A percentile compares a stretch with the other conserved stretches of the same genome.
Conservation (phyloP, 495 filamentous ascomycete genomes). For the Aspergillus sclerotioniger region DNA sequence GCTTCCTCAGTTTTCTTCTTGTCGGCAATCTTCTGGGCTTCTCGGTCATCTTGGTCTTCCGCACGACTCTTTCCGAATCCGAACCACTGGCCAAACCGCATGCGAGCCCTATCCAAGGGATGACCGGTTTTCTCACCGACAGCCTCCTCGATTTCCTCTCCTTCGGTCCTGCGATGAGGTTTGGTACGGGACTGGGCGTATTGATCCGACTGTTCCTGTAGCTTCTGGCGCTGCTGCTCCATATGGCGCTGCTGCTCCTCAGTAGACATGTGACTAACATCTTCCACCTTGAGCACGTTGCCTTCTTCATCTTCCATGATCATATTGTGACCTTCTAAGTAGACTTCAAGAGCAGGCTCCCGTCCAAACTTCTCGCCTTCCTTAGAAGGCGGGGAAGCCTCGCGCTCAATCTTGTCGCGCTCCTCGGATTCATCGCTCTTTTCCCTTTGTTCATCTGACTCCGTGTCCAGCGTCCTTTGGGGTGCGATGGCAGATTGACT, state of each 20-base stretch:
- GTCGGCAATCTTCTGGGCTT: conserved; percentile 19
- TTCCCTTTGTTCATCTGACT: conserved; percentile 17
- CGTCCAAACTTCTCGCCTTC: conserved; percentile 35
- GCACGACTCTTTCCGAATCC: conserved; percentile 36
- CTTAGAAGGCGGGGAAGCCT: conserved; percentile 29
- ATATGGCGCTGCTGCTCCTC: conserved; percentile 53
- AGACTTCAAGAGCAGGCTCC: conserved; percentile 59
- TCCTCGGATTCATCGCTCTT: conserved; percentile 39
- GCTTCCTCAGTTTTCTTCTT: conserved; percentile 18
- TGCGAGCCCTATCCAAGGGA: conserved; percentile 33
- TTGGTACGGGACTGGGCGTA: conserved; percentile 39
- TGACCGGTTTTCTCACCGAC: conserved; percentile 30
- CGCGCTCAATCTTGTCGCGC: conserved; percentile 32
- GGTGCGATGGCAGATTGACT: conserved; percentile 88
- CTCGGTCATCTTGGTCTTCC: conserved; percentile 19
- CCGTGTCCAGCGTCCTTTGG: conserved; percentile 45
- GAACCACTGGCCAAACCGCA: conserved; percentile 40
- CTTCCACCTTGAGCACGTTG: conserved; percentile 66
- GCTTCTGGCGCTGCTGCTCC: conserved; percentile 55
- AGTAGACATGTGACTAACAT: conserved; percentile 39
- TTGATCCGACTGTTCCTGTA: conserved; percentile 51
- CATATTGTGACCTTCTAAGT: conserved; percentile 78
- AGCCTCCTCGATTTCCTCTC: conserved; percentile 41
- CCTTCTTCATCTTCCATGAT: conserved; percentile 86
- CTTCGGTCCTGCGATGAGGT: conserved; percentile 45